Conservation (phyloP, 306 rosid species). For the peach (Prunus persica) region DNA sequence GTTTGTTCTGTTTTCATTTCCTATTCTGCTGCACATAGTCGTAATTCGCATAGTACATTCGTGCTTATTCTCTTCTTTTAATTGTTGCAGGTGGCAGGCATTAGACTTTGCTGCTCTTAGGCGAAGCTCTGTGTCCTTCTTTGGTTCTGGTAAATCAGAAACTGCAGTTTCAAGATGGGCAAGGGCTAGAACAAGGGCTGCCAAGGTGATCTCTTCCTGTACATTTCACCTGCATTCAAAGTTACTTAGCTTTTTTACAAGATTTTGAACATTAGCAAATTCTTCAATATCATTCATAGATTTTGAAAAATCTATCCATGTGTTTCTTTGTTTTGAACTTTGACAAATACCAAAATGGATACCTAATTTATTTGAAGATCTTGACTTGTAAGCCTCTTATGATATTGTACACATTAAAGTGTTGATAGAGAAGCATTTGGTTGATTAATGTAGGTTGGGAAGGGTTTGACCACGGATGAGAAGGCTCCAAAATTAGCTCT, state of each 20-base stretch:
- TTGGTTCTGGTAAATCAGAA: constrained; percentile 55
- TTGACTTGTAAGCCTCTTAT: not conserved
- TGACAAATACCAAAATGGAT: constrained; percentile 2
- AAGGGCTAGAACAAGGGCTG: constrained; percentile 70
- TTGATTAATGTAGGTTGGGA: constrained; percentile 63
- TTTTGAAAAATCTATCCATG: too few relatives aligned
- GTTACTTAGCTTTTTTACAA: not conserved
- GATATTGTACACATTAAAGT: not conserved
- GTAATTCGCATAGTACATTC: not conserved
- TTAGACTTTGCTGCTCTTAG: constrained; percentile 56
- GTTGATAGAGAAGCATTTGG: not conserved
- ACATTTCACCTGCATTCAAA: not conserved
- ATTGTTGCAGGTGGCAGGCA: constrained; percentile 67
- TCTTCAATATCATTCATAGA: not conserved
- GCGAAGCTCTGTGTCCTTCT: constrained; percentile 49
- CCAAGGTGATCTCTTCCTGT: constrained; percentile 50
- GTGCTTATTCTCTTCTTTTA: not conserved
- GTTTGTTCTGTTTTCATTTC: constrained; percentile 34
- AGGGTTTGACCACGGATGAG: constrained; percentile 72
- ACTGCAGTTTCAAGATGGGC: constrained; percentile 72
- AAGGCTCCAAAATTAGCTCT: constrained; percentile 66
- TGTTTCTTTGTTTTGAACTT: too few relatives aligned
- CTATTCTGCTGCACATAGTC: not conserved
- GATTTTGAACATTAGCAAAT: not conserved
- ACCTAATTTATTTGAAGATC: constrained; percentile 25